Conservation (phyloP, 495 filamentous ascomycete genomes). For the Podospora pseudopauciseta region DNA sequence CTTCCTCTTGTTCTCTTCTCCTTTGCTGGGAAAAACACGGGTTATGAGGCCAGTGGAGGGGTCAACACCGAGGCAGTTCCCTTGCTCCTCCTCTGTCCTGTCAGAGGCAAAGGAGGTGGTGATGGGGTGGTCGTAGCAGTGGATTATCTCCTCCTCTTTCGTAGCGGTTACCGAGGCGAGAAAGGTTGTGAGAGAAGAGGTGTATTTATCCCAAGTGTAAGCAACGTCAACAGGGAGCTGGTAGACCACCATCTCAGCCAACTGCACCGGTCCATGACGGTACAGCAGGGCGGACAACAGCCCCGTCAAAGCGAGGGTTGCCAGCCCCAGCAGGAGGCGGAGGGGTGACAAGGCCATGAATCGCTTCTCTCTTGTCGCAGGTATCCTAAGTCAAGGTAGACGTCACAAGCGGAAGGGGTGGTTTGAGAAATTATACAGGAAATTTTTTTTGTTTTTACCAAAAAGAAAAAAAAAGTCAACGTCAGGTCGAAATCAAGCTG, state of each 20-base stretch:
- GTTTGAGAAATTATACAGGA: too few species aligned
- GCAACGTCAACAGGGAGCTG: neutral
- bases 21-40: neutral
- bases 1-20: neutral
- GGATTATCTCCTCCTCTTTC: neutral
- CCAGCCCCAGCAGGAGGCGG: neutral
- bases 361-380: too few species aligned
- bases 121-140: neutral
- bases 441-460: too few species aligned
- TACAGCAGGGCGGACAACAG: neutral
- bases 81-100: neutral
- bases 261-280: neutral
- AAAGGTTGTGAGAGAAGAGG: neutral
- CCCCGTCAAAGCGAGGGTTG: neutral
- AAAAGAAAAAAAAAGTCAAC: too few species aligned
- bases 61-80: neutral
- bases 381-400: too few species aligned
- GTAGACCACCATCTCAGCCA: neutral
- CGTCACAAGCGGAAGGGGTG: too few species aligned
- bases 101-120: neutral
- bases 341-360: neutral
- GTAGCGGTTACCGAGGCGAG: too few species aligned
- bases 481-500: too few species aligned
- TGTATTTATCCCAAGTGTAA: neutral
- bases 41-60: neutral